These are phyloP conservation scores for Xylariales sp. DNA, from an alignment of 2,329 filamentous ascomycete genomes.

Conservation along the genomic window DNA sequence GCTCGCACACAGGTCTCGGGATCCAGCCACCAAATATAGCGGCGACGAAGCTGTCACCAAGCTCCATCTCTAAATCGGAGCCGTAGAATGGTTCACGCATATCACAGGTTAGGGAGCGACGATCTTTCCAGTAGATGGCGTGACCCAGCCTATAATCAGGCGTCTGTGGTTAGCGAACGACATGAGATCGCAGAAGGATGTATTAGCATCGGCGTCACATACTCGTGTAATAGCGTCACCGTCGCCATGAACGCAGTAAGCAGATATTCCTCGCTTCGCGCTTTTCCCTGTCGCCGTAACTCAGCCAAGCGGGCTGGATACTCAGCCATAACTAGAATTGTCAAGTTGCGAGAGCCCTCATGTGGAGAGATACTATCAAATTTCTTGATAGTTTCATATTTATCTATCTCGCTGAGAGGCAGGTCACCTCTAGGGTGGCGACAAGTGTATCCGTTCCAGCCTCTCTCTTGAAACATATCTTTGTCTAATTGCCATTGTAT, in stretches of 20 bases:
- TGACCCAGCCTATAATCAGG: constrained; percentile 47
- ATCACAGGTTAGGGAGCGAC: constrained; percentile 44
- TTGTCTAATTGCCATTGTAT: constrained; percentile 50
- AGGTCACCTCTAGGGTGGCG: constrained; percentile 45
- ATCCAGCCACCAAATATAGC: constrained; percentile 52
- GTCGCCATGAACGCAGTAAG: constrained; percentile 51
- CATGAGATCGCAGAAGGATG: not conserved
- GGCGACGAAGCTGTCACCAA: constrained; percentile 52
- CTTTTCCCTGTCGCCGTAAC: constrained; percentile 42
- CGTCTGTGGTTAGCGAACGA: constrained; percentile 7
- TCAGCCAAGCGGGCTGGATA: constrained; percentile 46
- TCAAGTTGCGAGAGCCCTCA: constrained; percentile 40
- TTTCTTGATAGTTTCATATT: constrained; percentile 42
- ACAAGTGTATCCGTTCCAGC: constrained; percentile 52
- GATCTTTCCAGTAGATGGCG: constrained; percentile 51
- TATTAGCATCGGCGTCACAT: constrained; percentile 26
- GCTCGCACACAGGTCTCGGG: constrained; percentile 46
- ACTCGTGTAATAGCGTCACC: constrained; percentile 52
- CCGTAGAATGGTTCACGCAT: constrained; percentile 52
- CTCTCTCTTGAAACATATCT: constrained; percentile 46
- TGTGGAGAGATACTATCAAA: constrained; percentile 42
- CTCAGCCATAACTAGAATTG: constrained; percentile 48
- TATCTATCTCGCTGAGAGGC: constrained; percentile 43
- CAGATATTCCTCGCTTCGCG: constrained; percentile 49
- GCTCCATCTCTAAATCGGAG: constrained; percentile 52